Percentiles rank a stretch among this genome's conserved stretches.
Evolutionary conservation across 148 eudicot genomes (phyloP).

Genomic region (Rhododendron kiyosumense): DNA sequence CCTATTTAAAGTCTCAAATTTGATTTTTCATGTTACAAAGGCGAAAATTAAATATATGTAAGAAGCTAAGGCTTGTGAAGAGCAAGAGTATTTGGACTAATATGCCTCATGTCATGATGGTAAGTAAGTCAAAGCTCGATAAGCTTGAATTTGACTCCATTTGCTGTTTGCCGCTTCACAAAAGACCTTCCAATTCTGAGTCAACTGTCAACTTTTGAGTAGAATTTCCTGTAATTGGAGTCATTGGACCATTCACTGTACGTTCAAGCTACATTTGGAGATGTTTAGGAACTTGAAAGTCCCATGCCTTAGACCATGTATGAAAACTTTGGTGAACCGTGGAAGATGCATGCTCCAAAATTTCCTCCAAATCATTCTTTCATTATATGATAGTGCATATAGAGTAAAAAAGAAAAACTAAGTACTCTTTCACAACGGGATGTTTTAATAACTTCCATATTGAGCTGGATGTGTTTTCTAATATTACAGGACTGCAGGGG

Average conservation of each 20-base stretch:
- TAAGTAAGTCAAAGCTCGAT: background rate
- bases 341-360: background rate
- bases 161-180: background rate
- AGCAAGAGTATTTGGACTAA: background rate
- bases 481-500: slow-evolving; percentile 80
- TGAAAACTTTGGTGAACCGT: background rate
- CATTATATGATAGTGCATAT: background rate
- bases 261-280: background rate
- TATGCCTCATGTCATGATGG: background rate
- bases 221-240: background rate
- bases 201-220: background rate
- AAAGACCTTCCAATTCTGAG: background rate
- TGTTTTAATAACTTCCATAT: background rate
- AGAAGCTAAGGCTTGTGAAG: background rate
- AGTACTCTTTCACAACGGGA: background rate
- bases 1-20: background rate
- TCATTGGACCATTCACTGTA: background rate
- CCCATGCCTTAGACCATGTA: background rate
- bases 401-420: background rate
- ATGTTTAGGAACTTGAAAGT: background rate
- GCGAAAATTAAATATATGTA: background rate
- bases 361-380: background rate
- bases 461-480: slow-evolving; percentile 11
- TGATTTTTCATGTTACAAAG: background rate
- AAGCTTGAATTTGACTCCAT: background rate